These are phyloP conservation scores for Blastobotrys mokoenaii DNA, from an alignment of 805 yeast species.

Conservation along the genomic window DNA sequence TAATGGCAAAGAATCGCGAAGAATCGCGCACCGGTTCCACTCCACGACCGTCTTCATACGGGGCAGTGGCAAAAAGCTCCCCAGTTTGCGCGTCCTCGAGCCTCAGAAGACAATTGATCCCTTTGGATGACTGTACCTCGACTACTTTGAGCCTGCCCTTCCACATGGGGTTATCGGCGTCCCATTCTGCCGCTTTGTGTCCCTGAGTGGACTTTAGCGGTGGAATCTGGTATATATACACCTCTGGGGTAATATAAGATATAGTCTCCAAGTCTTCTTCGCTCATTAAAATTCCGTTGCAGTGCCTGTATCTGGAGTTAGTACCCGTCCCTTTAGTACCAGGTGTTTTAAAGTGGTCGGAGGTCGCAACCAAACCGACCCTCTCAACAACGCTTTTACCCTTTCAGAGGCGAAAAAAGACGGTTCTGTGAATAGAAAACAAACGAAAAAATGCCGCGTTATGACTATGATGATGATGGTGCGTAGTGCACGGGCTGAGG, in stretches of 20 bases:
- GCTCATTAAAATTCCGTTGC: neutral
- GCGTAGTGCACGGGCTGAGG: neutral
- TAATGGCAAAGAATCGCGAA: slow-evolving; percentile 30
- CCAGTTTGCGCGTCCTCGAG: slow-evolving; percentile 24
- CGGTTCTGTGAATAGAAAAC: no score
- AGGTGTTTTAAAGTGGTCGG: no score
- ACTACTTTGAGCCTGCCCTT: slow-evolving; percentile 26
- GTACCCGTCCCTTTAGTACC: neutral
- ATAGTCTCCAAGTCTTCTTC: slow-evolving; percentile 10
- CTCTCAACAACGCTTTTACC: neutral
- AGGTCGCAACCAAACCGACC: neutral
- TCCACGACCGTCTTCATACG: slow-evolving; percentile 27
- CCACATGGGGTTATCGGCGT: slow-evolving; percentile 31
- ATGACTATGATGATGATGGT: slow-evolving; percentile 15
- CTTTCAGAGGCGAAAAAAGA: no score
- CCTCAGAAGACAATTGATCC: slow-evolving; percentile 22
- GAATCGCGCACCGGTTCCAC: slow-evolving; percentile 28
- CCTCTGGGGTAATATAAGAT: slow-evolving; percentile 19
- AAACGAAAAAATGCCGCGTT: neutral
- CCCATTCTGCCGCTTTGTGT: slow-evolving; percentile 27
- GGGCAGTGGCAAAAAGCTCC: slow-evolving; percentile 31
- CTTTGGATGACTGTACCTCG: slow-evolving; percentile 16
- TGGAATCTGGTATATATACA: slow-evolving; percentile 23
- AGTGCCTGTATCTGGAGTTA: neutral
- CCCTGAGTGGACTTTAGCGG: slow-evolving; percentile 23